phyloP scores from a whole-genome alignment of 148 eudicot genomes.

The Fagopyrum homotropicum region DNA sequence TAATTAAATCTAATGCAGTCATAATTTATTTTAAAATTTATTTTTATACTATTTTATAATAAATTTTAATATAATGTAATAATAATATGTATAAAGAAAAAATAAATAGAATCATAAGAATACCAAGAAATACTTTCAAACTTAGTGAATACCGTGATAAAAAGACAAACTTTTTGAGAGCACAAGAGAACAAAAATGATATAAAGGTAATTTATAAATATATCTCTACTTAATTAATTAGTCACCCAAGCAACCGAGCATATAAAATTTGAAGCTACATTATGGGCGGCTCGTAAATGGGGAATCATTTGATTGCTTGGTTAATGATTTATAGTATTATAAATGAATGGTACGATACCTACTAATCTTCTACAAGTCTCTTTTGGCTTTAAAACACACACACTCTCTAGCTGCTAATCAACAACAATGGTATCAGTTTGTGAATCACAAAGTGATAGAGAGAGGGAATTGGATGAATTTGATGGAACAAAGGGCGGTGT shows the following conservation, averaged over 20 bases:
- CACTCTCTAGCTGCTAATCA: neutral
- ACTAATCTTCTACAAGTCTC: conserved; percentile 4
- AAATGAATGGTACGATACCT: neutral
- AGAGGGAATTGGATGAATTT: conserved; percentile 21
- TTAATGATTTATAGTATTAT: neutral
- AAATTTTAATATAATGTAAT: too few relatives aligned
- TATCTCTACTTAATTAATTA: neutral
- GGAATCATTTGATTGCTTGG: neutral
- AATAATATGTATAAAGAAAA: too few relatives aligned
- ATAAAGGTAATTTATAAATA: too few relatives aligned
- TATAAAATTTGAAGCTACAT: neutral
- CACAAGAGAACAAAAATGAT: too few relatives aligned
- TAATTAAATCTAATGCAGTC: too few relatives aligned
- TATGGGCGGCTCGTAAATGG: neutral
- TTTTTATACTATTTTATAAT: too few relatives aligned
- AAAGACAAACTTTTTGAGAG: too few relatives aligned
- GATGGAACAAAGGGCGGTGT: conserved; percentile 43
- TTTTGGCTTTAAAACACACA: neutral
- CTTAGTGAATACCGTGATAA: too few relatives aligned
- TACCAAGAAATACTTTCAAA: too few relatives aligned
- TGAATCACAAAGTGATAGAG: conserved; percentile 17
- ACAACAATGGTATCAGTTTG: neutral
- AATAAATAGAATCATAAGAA: too few relatives aligned
- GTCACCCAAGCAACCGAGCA: neutral
- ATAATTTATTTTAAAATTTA: too few relatives aligned